These are phyloP conservation scores for Cladosporium sp. DNA, from an alignment of 2,329 filamentous ascomycete species.

Conservation along the genomic window DNA sequence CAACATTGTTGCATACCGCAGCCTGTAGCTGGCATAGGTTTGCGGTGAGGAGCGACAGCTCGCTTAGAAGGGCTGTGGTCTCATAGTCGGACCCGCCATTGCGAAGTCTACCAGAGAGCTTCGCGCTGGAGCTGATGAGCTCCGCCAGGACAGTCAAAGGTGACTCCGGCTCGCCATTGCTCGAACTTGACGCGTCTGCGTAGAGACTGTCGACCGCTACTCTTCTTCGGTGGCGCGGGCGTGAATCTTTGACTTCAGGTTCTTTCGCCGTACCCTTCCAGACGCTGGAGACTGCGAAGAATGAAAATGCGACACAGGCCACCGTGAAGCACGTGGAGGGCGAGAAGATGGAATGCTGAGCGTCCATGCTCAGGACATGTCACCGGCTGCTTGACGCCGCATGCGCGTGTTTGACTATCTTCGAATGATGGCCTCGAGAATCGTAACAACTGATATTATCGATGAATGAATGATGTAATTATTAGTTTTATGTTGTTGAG, in stretches of 20 bases:
- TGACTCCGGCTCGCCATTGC: constrained; percentile 8
- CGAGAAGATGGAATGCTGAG: constrained; percentile 15
- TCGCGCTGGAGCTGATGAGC: constrained; percentile 13
- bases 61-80: constrained; percentile 12
- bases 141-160: constrained; percentile 11
- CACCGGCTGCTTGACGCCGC: constrained; percentile 1
- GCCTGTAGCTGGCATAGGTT: constrained; percentile 19
- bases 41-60: constrained; percentile 17
- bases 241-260: background rate
- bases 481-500: background rate
- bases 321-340: constrained; percentile 22
- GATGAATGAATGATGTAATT: background rate
- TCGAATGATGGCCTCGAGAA: background rate
- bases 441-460: background rate
- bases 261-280: constrained; percentile 13
- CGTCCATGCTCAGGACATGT: constrained; percentile 6
- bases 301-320: constrained; percentile 22
- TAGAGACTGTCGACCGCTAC: constrained; percentile 18
- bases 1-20: constrained; percentile 1
- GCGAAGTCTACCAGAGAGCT: constrained; percentile 13
- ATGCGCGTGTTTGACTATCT: background rate
- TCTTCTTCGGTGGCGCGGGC: constrained; percentile 13
- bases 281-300: constrained; percentile 19
- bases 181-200: constrained; percentile 3
- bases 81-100: background rate